A percentile compares a stretch with the other conserved stretches of the same genome.
These are phyloP conservation scores for Scalesia atractyloides DNA, from an alignment of 129 eudicot species.

Conservation along the genomic window DNA sequence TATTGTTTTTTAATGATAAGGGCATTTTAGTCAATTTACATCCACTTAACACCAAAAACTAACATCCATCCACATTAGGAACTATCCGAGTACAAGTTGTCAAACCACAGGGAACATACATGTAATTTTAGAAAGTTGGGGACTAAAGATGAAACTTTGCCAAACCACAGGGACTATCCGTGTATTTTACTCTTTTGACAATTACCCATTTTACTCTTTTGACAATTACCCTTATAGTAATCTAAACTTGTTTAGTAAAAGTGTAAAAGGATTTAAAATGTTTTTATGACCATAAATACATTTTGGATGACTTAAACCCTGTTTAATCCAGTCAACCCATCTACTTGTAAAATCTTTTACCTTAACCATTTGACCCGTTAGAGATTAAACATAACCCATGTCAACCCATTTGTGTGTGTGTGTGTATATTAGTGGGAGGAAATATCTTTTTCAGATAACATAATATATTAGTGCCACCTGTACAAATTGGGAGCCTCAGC, in stretches of 20 bases:
- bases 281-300: not conserved
- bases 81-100: too few species aligned
- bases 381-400: not conserved
- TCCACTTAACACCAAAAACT: too few species aligned
- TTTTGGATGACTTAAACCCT: not conserved
- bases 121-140: too few species aligned
- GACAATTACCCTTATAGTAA: not conserved
- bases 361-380: not conserved
- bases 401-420: not conserved
- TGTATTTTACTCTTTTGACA: not conserved
- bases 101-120: too few species aligned
- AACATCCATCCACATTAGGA: too few species aligned
- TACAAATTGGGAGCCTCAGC: conserved; percentile 79
- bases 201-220: too few species aligned
- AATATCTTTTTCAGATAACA: not conserved
- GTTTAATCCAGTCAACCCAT: not conserved
- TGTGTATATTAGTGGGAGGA: too few species aligned
- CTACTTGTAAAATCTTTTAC: not conserved
- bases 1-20: too few species aligned
- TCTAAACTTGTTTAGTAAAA: not conserved
- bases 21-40: too few species aligned
- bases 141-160: too few species aligned
- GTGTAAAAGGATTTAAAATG: too few species aligned
- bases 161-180: too few species aligned
- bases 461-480: conserved; percentile 40